phyloP scores from a whole-genome alignment of 768 basidiomycete species.

The Trametes cinnabarina region DNA sequence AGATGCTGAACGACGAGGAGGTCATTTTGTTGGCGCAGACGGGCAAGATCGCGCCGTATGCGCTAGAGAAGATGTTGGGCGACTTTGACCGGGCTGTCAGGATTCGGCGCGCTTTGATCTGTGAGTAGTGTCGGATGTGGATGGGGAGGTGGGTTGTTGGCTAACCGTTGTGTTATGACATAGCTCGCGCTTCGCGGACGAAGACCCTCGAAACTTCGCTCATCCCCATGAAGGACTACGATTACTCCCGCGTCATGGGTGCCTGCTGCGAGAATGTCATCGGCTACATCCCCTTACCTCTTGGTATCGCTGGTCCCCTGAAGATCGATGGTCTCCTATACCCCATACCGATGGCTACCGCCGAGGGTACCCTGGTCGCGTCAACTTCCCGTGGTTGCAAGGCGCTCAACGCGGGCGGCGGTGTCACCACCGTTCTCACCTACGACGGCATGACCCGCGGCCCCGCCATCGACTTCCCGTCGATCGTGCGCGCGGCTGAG shows the following conservation, averaged over 20 bases:
- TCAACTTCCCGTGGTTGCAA: constrained; percentile 98
- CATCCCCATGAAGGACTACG: constrained; percentile 82
- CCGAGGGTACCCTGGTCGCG: constrained; percentile 98
- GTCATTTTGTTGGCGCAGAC: constrained; percentile 83
- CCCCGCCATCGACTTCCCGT: constrained; percentile 96
- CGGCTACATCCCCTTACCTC: constrained; percentile 93
- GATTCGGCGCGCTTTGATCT: constrained; percentile 85
- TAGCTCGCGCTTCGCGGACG: constrained; percentile 82
- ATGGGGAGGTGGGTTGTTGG: no score
- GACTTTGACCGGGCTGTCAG: constrained; percentile 84
- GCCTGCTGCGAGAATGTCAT: constrained; percentile 99
- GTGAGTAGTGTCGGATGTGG: constrained; percentile 53
- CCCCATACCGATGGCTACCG: constrained; percentile 98
- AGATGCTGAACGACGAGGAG: constrained; percentile 85
- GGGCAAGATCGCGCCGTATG: constrained; percentile 94
- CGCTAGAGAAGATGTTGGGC: constrained; percentile 91
- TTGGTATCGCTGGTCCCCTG: constrained; percentile 95
- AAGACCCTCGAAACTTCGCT: constrained; percentile 81
- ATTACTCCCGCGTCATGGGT: constrained; percentile 91
- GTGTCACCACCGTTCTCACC: constrained; percentile 90
- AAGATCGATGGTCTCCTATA: constrained; percentile 80
- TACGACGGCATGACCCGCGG: constrained; percentile 98
- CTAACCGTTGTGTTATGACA: neutral
- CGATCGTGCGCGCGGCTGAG: constrained; percentile 70
- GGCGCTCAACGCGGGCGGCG: constrained; percentile 93